Base-by-base conservation (phyloP, 139 green algal species). In the Chlorella sp. region DNA sequence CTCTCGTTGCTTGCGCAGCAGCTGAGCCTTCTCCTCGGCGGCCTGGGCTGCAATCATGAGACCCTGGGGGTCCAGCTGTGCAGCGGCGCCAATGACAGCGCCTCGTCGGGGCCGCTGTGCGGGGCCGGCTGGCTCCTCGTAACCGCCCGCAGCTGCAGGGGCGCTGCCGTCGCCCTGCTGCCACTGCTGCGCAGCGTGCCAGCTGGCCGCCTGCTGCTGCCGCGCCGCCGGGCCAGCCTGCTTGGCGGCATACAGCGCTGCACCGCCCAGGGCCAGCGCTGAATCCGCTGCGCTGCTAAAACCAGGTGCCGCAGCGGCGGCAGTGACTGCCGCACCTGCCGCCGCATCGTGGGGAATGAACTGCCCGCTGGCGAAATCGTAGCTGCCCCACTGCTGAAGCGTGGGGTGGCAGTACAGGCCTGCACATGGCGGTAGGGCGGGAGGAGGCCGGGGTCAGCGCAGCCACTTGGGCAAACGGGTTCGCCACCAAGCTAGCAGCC, bases 81-180 rank as follows among this genome's bases (percentile, higher is more conserved):
- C 85, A 1, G 86, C 81, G 24, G 92, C 88, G 9, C 92, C 92
- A 46, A 95, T 95, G 7, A 93, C 78, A 14, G 90, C 92, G 76
- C 46, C 85, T 32, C 92, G 86, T n/a, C 76, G 80, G 3, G 62
- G 78, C 36, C 75, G 46, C 73, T 69, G 74, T 36, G 40, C 43
- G 13, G 11, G n/a, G 36, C 43, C 69, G 0, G 70, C 56, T 40
- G 70, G 13, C 51, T 60, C 51, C 14, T 60, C 51, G 24, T 60
- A 60, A 16, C 58, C 30, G 70, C 64, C 38, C 17, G 17, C 62
- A 43, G 41, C 73, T 34, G 34, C 19, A 1, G 0, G 40, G 43
- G 43, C 26, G 43, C 44, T 46, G 36, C 30, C 46, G 4, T 68
- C 58, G 38, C 51, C 40, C 58, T 51, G 44, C 76, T 17, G 44